These are phyloP conservation scores for Meyerozyma athensensis DNA, from an alignment of 1,139 yeast genomes.

Conservation along the genomic window DNA sequence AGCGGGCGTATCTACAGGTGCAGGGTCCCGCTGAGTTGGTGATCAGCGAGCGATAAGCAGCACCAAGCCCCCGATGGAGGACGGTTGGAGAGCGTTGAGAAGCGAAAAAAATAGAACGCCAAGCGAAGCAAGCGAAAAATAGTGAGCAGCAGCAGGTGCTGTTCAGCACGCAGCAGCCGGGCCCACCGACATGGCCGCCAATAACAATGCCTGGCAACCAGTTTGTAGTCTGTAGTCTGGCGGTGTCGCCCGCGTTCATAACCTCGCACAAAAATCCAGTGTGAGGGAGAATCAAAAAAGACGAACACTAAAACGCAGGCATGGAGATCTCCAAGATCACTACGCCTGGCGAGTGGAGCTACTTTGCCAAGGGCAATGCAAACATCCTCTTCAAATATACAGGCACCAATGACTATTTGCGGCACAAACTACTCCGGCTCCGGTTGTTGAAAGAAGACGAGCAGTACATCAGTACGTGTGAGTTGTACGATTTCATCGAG, in stretches of 20 bases:
- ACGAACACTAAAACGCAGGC: not conserved
- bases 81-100: no score
- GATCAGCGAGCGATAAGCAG: not conserved
- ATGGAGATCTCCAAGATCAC: conserved; percentile 43
- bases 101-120: no score
- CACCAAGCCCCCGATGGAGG: no score
- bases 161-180: no score
- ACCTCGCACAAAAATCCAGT: conserved; percentile 3
- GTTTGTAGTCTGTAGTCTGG: no score
- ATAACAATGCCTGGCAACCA: no score
- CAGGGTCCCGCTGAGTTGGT: conserved; percentile 1
- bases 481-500: conserved; percentile 41
- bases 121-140: no score
- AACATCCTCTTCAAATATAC: conserved; percentile 40
- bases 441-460: conserved; percentile 33
- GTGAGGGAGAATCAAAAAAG: not conserved
- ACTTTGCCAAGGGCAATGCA: conserved; percentile 44
- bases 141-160: no score
- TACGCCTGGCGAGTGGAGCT: conserved; percentile 38
- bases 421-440: conserved; percentile 33
- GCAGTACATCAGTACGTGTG: conserved; percentile 41
- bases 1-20: not conserved
- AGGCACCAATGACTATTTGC: conserved; percentile 33
- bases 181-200: no score
- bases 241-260: conserved; percentile 2